Conservation (phyloP, 148 eudicot genomes). For the Rhododendron williamsianum region DNA sequence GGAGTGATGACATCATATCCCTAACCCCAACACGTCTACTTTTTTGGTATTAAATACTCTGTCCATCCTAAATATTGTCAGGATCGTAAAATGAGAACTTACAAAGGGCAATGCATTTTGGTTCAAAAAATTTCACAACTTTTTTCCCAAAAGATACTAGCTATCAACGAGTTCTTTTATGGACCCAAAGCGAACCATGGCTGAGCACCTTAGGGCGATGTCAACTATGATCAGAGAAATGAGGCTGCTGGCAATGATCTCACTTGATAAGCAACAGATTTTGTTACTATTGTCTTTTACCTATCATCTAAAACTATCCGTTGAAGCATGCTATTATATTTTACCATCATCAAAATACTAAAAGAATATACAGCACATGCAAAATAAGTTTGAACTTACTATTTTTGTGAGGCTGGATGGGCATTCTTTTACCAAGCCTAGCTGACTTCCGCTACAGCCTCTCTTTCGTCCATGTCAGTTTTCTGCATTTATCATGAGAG, state of each 20-base stretch:
- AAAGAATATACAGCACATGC: background rate
- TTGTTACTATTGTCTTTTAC: background rate
- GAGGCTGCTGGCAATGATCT: background rate
- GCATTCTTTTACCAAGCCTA: background rate
- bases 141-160: no score
- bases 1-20: no score
- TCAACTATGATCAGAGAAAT: background rate
- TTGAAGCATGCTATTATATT: background rate
- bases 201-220: background rate
- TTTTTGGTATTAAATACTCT: no score
- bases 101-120: no score
- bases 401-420: background rate
- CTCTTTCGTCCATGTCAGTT: background rate
- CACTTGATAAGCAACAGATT: background rate
- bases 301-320: background rate
- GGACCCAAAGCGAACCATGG: background rate
- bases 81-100: no score
- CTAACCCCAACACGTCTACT: no score
- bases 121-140: no score
- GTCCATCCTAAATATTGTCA: no score
- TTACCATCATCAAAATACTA: background rate
- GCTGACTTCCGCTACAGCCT: background rate
- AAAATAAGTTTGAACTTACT: background rate
- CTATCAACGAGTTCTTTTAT: background rate
- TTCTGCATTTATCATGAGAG: background rate